Evolutionary conservation across 805 yeast species (phyloP), one percentile per base, ranked within the genome.

Genomic region (Candida dendrica): DNA sequence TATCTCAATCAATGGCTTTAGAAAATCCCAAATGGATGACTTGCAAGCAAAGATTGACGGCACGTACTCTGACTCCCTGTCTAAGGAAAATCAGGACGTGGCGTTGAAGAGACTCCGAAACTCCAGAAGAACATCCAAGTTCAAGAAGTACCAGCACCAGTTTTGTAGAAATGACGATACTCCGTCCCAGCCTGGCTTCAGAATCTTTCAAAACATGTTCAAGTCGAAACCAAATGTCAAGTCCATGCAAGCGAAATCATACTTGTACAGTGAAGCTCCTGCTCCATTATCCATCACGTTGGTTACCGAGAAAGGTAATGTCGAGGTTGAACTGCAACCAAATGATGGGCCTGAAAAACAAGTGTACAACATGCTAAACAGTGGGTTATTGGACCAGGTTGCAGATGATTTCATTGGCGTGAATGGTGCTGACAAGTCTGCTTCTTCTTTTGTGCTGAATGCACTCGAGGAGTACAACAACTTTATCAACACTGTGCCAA

Each of bases 221-320:
- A 58, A 70, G 33, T 53, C 68, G 1, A 48, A 56, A 1, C 55
- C 47, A 36, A 49, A 50, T 4, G 34, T 52, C 18, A 63, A 66
- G 37, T 47, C 55, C 2, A 31, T 68, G 4, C 65, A 66, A n/a
- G 56, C 66, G 4, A 62, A 58, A 42, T 65, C 73, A 11, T 71
- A 60, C 41, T 50, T 73, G 4, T 50, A 66, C 39, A 69, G 68
- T 34, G 67, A 71, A 40, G 67, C 67, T 66, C 15, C 41, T 17
- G 22, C 38, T 4, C 41, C 41, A 22, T 9, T 32, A 7, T 35
- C 44, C 2, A 22, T 42, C 7, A 20, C 31, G 3, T 24, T 42
- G 17, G 3, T 42, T 3, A 34, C 44, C n/a, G 27, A 16, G 4
- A 6, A 13, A 1, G 41, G 41, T 2, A 38, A 38, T 30, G 6